phyloP scores from a whole-genome alignment of 495 filamentous ascomycete genomes.

The Halenospora varia region DNA sequence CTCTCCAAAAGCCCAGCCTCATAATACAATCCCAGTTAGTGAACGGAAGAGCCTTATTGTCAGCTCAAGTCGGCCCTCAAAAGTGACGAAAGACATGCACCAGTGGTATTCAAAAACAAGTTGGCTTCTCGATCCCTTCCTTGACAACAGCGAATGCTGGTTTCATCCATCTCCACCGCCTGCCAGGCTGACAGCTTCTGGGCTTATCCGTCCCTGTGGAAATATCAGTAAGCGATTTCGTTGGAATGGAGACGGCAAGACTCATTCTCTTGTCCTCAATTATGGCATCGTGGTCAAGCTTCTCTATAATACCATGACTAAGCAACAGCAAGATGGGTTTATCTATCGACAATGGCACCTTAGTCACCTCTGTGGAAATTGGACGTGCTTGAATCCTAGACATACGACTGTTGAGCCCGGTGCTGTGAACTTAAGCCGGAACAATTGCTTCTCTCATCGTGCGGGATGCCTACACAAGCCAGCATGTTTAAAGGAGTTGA shows the following conservation, averaged over 20 bases:
- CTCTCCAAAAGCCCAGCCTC: background rate
- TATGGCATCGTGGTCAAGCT: constrained; percentile 25
- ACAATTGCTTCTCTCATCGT: constrained; percentile 26
- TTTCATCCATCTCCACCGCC: constrained; percentile 20
- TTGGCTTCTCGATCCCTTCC: constrained; percentile 7
- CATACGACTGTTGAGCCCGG: constrained; percentile 30
- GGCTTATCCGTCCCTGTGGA: constrained; percentile 8
- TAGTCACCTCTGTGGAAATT: constrained; percentile 36
- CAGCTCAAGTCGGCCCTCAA: background rate
- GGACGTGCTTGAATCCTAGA: constrained; percentile 31
- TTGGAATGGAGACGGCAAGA: constrained; percentile 5
- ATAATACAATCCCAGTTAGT: constrained; percentile 4
- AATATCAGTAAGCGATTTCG: constrained; percentile 9
- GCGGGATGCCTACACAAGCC: constrained; percentile 26
- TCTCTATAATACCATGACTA: constrained; percentile 20
- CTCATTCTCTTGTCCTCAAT: constrained; percentile 16
- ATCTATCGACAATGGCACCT: constrained; percentile 31
- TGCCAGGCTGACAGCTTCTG: background rate
- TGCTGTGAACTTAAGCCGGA: constrained; percentile 25
- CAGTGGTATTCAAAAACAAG: constrained; percentile 9
- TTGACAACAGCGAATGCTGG: constrained; percentile 12
- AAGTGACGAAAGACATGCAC: constrained; percentile 8
- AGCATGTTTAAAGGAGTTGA: constrained; percentile 28
- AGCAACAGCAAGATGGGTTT: constrained; percentile 29
- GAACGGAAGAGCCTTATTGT: constrained; percentile 15